A percentile compares a stretch with the other conserved stretches of the same genome.
phyloP scores from a whole-genome alignment of 1,284 basidiomycete species.

The Microbotryum silenes-acaulis region DNA sequence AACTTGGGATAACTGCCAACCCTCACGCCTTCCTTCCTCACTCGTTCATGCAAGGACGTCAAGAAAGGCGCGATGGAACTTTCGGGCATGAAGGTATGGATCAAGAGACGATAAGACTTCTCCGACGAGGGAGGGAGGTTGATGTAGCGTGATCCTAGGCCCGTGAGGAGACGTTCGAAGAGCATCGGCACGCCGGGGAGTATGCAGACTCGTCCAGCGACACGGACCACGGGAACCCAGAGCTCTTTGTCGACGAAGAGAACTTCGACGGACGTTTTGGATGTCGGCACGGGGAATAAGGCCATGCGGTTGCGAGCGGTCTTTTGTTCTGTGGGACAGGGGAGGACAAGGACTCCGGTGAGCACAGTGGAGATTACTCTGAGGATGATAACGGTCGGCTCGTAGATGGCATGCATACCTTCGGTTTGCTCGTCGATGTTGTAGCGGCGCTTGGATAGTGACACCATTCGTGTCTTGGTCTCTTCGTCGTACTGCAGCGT shows the following conservation, averaged over 20 bases:
- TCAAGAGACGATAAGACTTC: constrained; percentile 33
- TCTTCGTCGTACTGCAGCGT: constrained; percentile 66
- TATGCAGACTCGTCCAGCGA: constrained; percentile 42
- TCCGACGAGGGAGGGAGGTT: constrained; percentile 29
- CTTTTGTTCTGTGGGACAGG: neutral
- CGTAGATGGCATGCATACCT: neutral
- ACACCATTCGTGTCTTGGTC: constrained; percentile 68
- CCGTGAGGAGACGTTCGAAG: constrained; percentile 35
- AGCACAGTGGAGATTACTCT: too few species aligned
- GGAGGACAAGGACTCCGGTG: too few species aligned
- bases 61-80: constrained; percentile 84
- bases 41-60: constrained; percentile 63
- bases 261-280: constrained; percentile 24
- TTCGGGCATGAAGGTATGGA: constrained; percentile 61
- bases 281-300: constrained; percentile 26
- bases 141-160: constrained; percentile 31
- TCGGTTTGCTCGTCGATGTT: constrained; percentile 21
- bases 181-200: constrained; percentile 42
- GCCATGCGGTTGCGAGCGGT: constrained; percentile 30
- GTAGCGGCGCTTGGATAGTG: constrained; percentile 48
- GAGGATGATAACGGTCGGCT: neutral
- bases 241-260: constrained; percentile 34
- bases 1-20: constrained; percentile 37
- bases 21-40: constrained; percentile 63
- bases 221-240: constrained; percentile 45